Evolutionary conservation across 345 rosid species (phyloP), one percentile per base, ranked within the genome.

Genomic region (Linum lewisii): DNA sequence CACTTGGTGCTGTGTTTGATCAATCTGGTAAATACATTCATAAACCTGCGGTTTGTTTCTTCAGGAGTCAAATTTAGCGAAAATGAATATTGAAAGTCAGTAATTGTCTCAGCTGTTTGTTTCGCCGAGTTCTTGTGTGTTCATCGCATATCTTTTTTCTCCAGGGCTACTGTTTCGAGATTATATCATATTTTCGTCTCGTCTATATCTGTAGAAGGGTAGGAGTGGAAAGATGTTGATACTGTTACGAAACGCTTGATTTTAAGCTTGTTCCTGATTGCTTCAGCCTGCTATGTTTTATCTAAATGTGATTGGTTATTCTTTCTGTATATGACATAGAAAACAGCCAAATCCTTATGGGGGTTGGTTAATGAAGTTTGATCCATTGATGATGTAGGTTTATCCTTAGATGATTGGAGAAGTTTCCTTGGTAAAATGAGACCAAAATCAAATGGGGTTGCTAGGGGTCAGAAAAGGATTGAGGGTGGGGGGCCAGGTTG

Each of bases 401-500:
- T 51, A 29, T 81, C 72, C 73, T 77, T 78, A 75, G 83, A 78
- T 75, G 77, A 64, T 66, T 70, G 69, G 64, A 64, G 59, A 29
- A 54, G 61, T 72, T 57, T 58, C 21, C 24, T 57, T 53, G 65
- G 49, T 78, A 77, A 76, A 72, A 93, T 93, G 99, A 89, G 66
- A 75, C 69, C 74, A 61, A 77, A 72, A 75, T 64, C 76, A 44
- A 71, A 69, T 67, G 75, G 69, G 56, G 69, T 67, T 57, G 72
- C 87, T 25, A 84, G 83, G 67, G 71, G 71, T 75, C 92, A 80
- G 63, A 81, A 66, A 37, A 60, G 16, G 21, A 45, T 75, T 45
- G 84, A 77, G 61, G 81, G 72, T 25, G 85, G 76, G 66, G 85
- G 97, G n/a, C 83, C 95, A 18, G 87, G 82, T 60, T 93, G 99